Percentiles rank a stretch among this genome's conserved stretches.
Conservation (phyloP, 176 grass and related monocot species). For the Raddia guianensis region DNA sequence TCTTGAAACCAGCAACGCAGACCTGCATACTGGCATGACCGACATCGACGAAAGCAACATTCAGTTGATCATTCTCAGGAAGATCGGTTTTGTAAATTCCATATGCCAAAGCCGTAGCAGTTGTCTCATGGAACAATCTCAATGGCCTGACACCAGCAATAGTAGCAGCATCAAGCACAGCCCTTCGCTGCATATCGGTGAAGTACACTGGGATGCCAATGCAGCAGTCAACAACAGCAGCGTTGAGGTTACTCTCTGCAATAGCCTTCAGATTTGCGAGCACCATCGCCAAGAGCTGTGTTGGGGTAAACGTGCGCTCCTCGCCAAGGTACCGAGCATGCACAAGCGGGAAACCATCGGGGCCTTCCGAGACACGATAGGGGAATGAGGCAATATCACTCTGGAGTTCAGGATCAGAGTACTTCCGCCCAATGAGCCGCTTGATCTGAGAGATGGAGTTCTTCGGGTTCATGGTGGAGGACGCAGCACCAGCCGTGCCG, state of each 20-base stretch:
- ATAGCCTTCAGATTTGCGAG: slow-evolving; percentile 81
- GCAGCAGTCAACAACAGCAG: slow-evolving; percentile 72
- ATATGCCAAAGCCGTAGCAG: slow-evolving; percentile 79
- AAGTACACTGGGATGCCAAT: slow-evolving; percentile 90
- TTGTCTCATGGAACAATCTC: slow-evolving; percentile 80
- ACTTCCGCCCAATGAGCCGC: slow-evolving; percentile 68
- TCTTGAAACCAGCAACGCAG: slow-evolving; percentile 63
- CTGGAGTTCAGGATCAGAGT: slow-evolving; percentile 72
- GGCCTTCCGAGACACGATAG: slow-evolving; percentile 67
- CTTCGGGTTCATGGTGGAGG: slow-evolving; percentile 79
- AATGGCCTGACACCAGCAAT: slow-evolving; percentile 71
- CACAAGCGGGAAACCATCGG: slow-evolving; percentile 67
- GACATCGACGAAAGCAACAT: slow-evolving; percentile 85
- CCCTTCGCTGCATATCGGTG: slow-evolving; percentile 79
- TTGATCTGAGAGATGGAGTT: slow-evolving; percentile 93
- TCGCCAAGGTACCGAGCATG: slow-evolving; percentile 68
- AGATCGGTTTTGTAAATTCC: slow-evolving; percentile 94
- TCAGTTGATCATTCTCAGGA: slow-evolving; percentile 64
- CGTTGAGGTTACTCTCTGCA: slow-evolving; percentile 69
- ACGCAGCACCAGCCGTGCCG: slow-evolving; percentile 64
- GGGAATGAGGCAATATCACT: slow-evolving; percentile 59
- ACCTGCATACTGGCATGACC: slow-evolving; percentile 93
- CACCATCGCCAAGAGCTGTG: slow-evolving; percentile 84
- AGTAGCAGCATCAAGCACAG: slow-evolving; percentile 68
- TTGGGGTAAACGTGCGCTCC: slow-evolving; percentile 61